Percentiles rank a stretch among this genome's conserved stretches.
phyloP scores from a whole-genome alignment of 2,329 filamentous ascomycete species.

The Knufia petricola region DNA sequence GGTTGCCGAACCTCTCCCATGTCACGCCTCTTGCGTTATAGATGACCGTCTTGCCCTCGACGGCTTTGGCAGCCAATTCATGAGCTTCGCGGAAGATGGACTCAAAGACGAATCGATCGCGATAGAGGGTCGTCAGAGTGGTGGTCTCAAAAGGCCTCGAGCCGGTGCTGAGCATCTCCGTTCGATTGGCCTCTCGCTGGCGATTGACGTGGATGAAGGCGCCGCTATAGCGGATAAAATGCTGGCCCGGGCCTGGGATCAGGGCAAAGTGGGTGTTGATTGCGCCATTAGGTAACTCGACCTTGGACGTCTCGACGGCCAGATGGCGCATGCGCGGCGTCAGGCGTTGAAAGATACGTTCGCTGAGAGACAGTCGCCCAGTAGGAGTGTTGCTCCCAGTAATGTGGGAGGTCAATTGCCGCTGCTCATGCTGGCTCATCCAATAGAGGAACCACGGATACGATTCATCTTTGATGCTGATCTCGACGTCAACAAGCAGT shows the following conservation, averaged over 20 bases:
- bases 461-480: conserved; percentile 84
- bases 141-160: conserved; percentile 92
- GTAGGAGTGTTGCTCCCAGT: conserved; percentile 20
- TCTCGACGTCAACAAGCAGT: conserved; percentile 89
- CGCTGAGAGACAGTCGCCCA: conserved; percentile 39
- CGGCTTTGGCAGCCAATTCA: conserved; percentile 62
- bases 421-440: conserved; percentile 73
- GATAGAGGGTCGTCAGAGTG: conserved; percentile 82
- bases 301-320: conserved; percentile 55
- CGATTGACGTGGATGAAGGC: conserved; percentile 82
- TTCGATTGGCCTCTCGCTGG: conserved; percentile 64
- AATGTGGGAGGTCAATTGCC: conserved; percentile 41
- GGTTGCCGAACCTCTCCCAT: conserved; percentile 76
- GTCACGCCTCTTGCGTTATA: conserved; percentile 76
- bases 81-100: conserved; percentile 83
- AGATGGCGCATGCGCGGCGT: conserved; percentile 54
- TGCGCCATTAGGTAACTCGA: conserved; percentile 55
- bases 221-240: conserved; percentile 76
- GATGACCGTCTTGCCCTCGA: conserved; percentile 87
- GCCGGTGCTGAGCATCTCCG: conserved; percentile 48
- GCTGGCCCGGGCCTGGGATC: conserved; percentile 81
- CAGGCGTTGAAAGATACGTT: conserved; percentile 47
- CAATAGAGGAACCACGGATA: conserved; percentile 92
- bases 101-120: conserved; percentile 80
- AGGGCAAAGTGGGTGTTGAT: conserved; percentile 73